phyloP scores from a whole-genome alignment of 2,329 filamentous ascomycete species.

The Diaporthe batatas region DNA sequence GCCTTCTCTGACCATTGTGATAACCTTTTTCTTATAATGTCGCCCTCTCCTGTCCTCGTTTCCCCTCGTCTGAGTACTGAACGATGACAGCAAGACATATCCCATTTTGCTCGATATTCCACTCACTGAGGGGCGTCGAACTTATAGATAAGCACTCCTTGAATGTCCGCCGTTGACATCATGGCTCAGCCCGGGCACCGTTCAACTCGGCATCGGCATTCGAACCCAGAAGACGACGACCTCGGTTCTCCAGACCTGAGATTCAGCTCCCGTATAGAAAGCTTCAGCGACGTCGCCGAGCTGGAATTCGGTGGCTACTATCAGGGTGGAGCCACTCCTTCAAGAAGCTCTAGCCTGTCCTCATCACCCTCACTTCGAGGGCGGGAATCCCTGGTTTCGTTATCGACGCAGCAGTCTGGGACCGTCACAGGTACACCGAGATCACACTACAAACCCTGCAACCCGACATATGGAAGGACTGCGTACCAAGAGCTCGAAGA shows the following conservation, averaged over 20 bases:
- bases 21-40: not conserved
- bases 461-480: not conserved
- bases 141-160: not conserved
- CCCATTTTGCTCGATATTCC: not conserved
- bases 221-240: not conserved
- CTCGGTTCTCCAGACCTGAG: not conserved
- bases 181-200: constrained; percentile 13
- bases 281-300: constrained; percentile 50
- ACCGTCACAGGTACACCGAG: not conserved
- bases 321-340: constrained; percentile 60
- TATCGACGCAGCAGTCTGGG: constrained; percentile 50
- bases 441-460: not conserved
- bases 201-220: not conserved
- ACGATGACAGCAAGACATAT: not conserved
- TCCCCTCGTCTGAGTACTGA: not conserved
- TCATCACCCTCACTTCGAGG: constrained; percentile 47
- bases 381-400: constrained; percentile 56
- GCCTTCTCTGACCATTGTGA: not conserved
- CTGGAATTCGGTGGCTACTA: constrained; percentile 65
- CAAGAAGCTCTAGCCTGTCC: not conserved
- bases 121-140: too few species aligned
- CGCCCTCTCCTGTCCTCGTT: not conserved
- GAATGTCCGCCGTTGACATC: not conserved
- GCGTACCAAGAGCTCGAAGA: constrained; percentile 45
- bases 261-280: constrained; percentile 47